Base-by-base conservation (phyloP, 352 stramenopile genomes). In the Aphanomyces cochlioides region DNA sequence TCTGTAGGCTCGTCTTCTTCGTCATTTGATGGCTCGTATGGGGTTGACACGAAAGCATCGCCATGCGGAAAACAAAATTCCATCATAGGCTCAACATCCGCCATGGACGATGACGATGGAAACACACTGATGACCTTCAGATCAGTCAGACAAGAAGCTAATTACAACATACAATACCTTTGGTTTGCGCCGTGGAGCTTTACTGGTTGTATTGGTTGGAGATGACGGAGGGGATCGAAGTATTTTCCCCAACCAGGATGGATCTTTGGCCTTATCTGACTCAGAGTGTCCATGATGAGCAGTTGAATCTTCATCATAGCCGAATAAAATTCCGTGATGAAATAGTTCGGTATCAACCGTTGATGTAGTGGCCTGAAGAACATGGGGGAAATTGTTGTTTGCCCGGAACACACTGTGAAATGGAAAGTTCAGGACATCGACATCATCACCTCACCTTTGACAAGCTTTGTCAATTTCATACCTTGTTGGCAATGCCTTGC, bases 61-160 rank as follows among this genome's bases (percentile, higher is more conserved):
- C 81, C 79, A 71, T 89, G 87, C 1, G 85, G 85, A 67, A 93
- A 93, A 60, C 84, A 93, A 59, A 93, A 79, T 71, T 92, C 82
- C 1, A 69, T 69, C n/a, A 69, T 36, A 10, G 34, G 15, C 47
- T 48, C 48, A 5, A 69, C 34, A 61, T 69, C 61, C 6, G 2
- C 43, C 19, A 37, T 5, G 12, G 61, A 59, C 19, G 61, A 36
- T 15, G 61, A n/a, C 5, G 39, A 41, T 10, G 61, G 61, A 21
- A 47, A 69, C 10, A 41, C 39, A 21, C 40, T 61, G 41, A 69
- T 69, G 48, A 69, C 45, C 61, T 69, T 10, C 21, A 21, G 50
- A 36, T 36, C 8, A 58, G 50, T 28, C 8, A 58, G 43, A 50
- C 43, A n/a, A 50, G 43, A 50, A n/a, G 43, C 28, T 28, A n/a